Evolutionary conservation across 768 basidiomycete genomes (phyloP), one percentile per base, ranked within the genome.

Genomic region (Termitomyces sp.): DNA sequence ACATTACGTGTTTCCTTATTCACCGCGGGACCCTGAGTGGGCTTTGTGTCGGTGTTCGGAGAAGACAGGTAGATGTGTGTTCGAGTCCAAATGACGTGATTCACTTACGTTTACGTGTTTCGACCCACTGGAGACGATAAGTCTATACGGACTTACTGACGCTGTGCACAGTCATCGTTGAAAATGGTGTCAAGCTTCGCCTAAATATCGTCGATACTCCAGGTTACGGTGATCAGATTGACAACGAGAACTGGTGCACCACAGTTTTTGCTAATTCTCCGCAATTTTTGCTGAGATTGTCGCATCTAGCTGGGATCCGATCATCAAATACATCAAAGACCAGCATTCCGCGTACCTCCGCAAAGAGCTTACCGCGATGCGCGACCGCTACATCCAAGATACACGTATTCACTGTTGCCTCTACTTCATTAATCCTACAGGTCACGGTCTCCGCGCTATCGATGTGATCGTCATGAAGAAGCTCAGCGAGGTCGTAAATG

Each of bases 381-480:
- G 97, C 64, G 96, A 98, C 83, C 91, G 94, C 59, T 92, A 95
- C 79, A 99, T 99, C 69, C 91, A 92, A 72, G 96, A 99, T 79
- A 98, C 97, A 15, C 91, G 96, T 63, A 97, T 99, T 64, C 96
- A 99, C 82, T 98, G 96, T 81, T 92, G 90, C 74, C 75, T 99
- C 57, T 98, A 94, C 85, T 99, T 98, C 79, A 95, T 99, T 82
- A 96, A 91, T 76, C 97, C 96, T 25, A 97, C 96, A n/a, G 96
- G 96, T 25, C 96, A 99, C 77, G 88, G 91, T 4, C 86, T 99
- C 60, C 93, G 96, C 63, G 88, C 97, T 36, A 95, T 99, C 69
- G 96, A 99, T 69, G 89, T 98, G 50, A 95, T 95, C 70, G 97
- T 99, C 66, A 94, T 99, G 89, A 97, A 98, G 83, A 98, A 98